Conservation (phyloP, 306 rosid species). For the Geum urbanum region DNA sequence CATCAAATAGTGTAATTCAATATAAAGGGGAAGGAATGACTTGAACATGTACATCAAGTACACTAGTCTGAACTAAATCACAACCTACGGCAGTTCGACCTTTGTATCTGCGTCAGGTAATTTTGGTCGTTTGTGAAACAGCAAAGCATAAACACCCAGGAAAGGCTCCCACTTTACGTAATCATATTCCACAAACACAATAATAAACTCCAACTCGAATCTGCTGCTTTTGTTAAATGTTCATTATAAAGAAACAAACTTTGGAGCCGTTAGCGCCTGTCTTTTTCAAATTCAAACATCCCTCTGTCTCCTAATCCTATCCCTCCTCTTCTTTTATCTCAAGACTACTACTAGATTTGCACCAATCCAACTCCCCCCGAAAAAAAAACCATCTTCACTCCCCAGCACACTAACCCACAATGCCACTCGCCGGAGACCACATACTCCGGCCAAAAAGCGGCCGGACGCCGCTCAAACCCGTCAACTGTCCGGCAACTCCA, state of each 20-base stretch:
- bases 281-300: slow-evolving; percentile 66
- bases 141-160: neutral
- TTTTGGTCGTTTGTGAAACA: neutral
- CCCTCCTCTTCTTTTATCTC: slow-evolving; percentile 1
- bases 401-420: neutral
- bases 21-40: too few relatives aligned
- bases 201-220: slow-evolving; percentile 3
- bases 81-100: neutral
- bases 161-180: neutral
- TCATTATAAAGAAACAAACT: slow-evolving; percentile 6
- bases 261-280: slow-evolving; percentile 87
- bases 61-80: too few relatives aligned
- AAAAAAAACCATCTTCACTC: neutral
- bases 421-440: slow-evolving; percentile 34
- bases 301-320: neutral
- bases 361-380: neutral
- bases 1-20: too few relatives aligned
- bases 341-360: neutral
- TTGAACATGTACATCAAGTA: too few relatives aligned
- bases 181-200: neutral
- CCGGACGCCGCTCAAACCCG: slow-evolving; percentile 1
- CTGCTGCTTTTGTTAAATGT: neutral
- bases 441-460: slow-evolving; percentile 33
- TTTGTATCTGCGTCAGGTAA: neutral
- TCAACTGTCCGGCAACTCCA: slow-evolving; percentile 43